Evolutionary conservation across 169 alveolate species (phyloP), one percentile per base, ranked within the genome.

Genomic region (Prorocentrum cordatum): DNA sequence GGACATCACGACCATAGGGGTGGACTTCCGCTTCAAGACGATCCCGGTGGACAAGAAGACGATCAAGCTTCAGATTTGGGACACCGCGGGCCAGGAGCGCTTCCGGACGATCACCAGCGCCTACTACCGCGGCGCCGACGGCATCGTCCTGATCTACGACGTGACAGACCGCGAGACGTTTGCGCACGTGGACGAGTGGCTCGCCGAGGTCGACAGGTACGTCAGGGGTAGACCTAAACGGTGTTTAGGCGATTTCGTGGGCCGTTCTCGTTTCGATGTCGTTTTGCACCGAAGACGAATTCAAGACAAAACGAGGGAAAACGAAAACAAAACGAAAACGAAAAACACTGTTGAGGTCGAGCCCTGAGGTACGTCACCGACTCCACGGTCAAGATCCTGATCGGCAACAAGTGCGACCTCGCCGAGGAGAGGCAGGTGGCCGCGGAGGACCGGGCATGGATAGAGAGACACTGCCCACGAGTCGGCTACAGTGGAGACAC

Each of bases 1-100:
- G n/a, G n/a, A n/a, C 92, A 94, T 94, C 87, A 94, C 96, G 2
- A 95, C 97, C 79, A 95, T 95, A 35, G 97, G 97, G 2, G 97
- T 95, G 27, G 97, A 95, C 91, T 95, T 95, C 92, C 93, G 89
- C 32, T 79, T 88, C 83, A 96, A 85, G 92, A 85, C 92, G 5
- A 90, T 90, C 42, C 83, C 86, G 1, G 93, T 90, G 3, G 93
- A 92, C 66, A 93, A 91, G 24, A 91, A 91, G 85, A 83, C 93
- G 3, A 94, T 93, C 32, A 95, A 96, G 85, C 93, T 95, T 32
- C 95, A 95, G 90, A 94, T 96, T 38, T 96, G 98, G 98, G 99
- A 97, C 89, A 97, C 99, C 2, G 99, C 99, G 0, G 99, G 99
- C 24, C 98, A 97, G 90, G 99, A 97, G 92, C 91, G 99, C 36